Evolutionary conservation across 2,329 filamentous ascomycete genomes (phyloP), one percentile per base, ranked within the genome.

Genomic region (Stylonectria norvegica): DNA sequence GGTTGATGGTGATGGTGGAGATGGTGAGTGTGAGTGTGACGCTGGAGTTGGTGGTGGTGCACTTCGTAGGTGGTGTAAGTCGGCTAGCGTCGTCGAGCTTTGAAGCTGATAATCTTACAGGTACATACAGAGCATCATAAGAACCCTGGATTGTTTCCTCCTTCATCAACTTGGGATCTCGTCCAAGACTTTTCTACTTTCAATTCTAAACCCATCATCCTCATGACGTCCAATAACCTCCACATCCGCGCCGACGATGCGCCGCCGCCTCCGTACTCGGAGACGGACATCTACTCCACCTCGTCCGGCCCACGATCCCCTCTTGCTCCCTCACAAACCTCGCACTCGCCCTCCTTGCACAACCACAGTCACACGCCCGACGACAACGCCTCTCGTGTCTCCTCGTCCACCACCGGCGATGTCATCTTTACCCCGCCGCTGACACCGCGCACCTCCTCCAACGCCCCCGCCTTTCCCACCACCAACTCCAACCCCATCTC

Each of bases 241-340:
- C 44, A 35, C 38, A 39, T 52, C 39, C 46, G 41, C 12, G 44
- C 34, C 9, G 61, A 68, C 40, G 65, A 73, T 43, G 55, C 60
- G 6, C 73, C 76, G 15, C 76, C 76, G 29, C 75, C 76, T 4
- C 77, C 78, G 5, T 81, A 81, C 51, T 71, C 71, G 27, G 76
- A 78, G 57, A 78, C 73, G 12, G 76, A 80, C 55, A 69, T 76
- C 25, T 76, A 71, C 61, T 77, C 73, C 11, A 64, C 71, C 4
- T 64, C 63, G 20, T 52, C 50, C 40, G 44, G 37, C 42, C 19
- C 30, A 11, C 30, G 15, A 11, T 32, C 30, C 15, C n/a, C n/a
- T n/a, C n/a, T n/a, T n/a, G n/a, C n/a, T n/a, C n/a, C n/a, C n/a
- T n/a, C n/a, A n/a, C n/a, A n/a, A n/a, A 53, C 47, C 36, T 58